phyloP scores from a whole-genome alignment of 768 basidiomycete species.

The Mycena olivaceomarginata region DNA sequence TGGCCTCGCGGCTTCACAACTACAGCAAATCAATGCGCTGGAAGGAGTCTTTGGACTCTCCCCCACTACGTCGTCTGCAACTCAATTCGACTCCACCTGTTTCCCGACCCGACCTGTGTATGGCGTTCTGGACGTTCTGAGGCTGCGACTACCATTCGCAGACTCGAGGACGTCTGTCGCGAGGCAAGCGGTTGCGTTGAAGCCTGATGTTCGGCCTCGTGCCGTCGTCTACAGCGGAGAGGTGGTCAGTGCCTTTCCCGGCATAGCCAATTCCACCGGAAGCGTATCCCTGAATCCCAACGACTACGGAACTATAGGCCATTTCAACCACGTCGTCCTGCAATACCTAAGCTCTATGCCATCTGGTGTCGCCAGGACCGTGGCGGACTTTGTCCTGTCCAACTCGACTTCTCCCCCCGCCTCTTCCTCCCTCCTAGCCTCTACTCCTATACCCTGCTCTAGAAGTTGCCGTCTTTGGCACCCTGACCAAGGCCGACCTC shows the following conservation, averaged over 20 bases:
- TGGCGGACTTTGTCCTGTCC: constrained; percentile 70
- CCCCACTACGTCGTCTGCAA: constrained; percentile 48
- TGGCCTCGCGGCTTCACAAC: constrained; percentile 61
- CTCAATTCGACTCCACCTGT: constrained; percentile 69
- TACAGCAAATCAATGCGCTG: constrained; percentile 65
- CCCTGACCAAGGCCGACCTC: constrained; percentile 69
- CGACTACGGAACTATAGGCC: constrained; percentile 72
- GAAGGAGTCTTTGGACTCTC: constrained; percentile 75
- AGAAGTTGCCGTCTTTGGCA: constrained; percentile 81
- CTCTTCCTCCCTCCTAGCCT: constrained; percentile 60
- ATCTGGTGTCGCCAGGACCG: constrained; percentile 64
- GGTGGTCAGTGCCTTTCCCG: constrained; percentile 68
- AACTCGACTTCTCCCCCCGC: constrained; percentile 63
- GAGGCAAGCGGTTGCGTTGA: constrained; percentile 71
- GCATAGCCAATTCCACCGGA: constrained; percentile 49
- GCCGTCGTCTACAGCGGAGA: constrained; percentile 72
- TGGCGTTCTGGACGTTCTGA: constrained; percentile 75
- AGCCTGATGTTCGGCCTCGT: constrained; percentile 65
- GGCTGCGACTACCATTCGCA: constrained; percentile 74
- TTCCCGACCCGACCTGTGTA: constrained; percentile 78
- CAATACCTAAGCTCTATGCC: constrained; percentile 73
- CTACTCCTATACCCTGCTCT: constrained; percentile 71
- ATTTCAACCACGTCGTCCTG: constrained; percentile 75
- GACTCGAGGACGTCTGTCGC: constrained; percentile 64
- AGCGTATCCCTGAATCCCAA: constrained; percentile 65